These are phyloP conservation scores for Cryptococcus wingfieldii DNA, from an alignment of 1,284 basidiomycete species.

Conservation along the genomic window DNA sequence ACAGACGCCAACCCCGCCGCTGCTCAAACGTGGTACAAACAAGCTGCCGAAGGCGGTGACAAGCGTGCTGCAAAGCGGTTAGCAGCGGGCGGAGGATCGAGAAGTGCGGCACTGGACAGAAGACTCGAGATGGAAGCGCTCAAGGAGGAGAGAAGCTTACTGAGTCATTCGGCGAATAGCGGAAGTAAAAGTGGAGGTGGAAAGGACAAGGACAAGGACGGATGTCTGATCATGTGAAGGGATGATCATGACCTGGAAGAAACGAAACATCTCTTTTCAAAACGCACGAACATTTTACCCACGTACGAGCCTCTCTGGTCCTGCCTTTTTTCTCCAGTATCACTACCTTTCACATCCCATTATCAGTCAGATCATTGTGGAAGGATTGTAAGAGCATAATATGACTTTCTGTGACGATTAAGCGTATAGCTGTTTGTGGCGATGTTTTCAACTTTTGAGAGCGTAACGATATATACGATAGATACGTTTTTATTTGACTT, in stretches of 20 bases:
- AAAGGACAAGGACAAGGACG: conserved; percentile 53
- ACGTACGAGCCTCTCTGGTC: no score
- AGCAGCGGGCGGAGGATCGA: conserved; percentile 32
- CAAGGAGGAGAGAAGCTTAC: conserved; percentile 29
- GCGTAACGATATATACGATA: no score
- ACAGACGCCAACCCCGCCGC: conserved; percentile 63
- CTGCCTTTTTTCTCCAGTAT: no score
- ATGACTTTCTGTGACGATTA: no score
- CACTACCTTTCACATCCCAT: no score
- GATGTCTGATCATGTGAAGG: conserved; percentile 74
- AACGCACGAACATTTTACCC: no score
- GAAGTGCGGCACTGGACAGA: conserved; percentile 36
- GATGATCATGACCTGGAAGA: neutral
- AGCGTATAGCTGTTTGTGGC: no score
- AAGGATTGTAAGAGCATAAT: no score
- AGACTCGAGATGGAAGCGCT: conserved; percentile 42
- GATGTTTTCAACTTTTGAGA: no score
- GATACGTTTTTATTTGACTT: no score
- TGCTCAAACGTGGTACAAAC: conserved; percentile 78
- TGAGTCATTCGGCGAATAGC: neutral
- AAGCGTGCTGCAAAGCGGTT: conserved; percentile 86
- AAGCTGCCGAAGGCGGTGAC: conserved; percentile 89
- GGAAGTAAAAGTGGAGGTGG: neutral
- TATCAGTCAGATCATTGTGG: no score
- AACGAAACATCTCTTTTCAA: no score